These are phyloP conservation scores for Xylariales sp. DNA, from an alignment of 2,329 filamentous ascomycete species.

Conservation along the genomic window DNA sequence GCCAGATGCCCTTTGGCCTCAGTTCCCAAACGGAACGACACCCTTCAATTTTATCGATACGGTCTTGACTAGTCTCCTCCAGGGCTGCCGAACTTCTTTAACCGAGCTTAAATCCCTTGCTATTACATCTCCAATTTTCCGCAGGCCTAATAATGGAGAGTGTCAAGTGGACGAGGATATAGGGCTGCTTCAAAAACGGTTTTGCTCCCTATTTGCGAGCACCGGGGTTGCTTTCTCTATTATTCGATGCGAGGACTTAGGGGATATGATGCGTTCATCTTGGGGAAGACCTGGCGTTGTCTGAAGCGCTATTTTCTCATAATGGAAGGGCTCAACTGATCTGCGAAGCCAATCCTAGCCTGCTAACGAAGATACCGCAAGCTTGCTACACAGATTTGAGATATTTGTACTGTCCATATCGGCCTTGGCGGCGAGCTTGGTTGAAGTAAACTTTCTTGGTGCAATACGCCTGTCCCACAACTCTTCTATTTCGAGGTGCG, in stretches of 20 bases:
- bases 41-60: conserved; percentile 10
- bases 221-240: conserved; percentile 11
- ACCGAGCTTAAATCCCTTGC: conserved; percentile 10
- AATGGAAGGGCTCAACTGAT: conserved; percentile 11
- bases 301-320: conserved; percentile 10
- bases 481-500: no score
- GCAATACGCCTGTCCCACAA: no score
- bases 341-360: conserved; percentile 10
- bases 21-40: conserved; percentile 10
- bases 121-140: conserved; percentile 10
- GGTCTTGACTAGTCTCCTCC: conserved; percentile 10
- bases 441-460: no score
- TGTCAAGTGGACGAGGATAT: conserved; percentile 10
- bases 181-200: conserved; percentile 10
- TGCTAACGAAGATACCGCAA: conserved; percentile 5
- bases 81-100: conserved; percentile 11
- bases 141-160: conserved; percentile 11
- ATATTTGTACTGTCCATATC: no score
- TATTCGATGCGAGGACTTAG: conserved; percentile 10
- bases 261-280: conserved; percentile 11
- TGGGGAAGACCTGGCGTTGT: conserved; percentile 10
- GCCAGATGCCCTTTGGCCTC: conserved; percentile 10
- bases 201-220: conserved; percentile 10
- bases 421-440: no score
- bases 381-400: conserved; percentile 7